phyloP scores from a whole-genome alignment of 768 basidiomycete genomes.

The Cytidiella melzeri region DNA sequence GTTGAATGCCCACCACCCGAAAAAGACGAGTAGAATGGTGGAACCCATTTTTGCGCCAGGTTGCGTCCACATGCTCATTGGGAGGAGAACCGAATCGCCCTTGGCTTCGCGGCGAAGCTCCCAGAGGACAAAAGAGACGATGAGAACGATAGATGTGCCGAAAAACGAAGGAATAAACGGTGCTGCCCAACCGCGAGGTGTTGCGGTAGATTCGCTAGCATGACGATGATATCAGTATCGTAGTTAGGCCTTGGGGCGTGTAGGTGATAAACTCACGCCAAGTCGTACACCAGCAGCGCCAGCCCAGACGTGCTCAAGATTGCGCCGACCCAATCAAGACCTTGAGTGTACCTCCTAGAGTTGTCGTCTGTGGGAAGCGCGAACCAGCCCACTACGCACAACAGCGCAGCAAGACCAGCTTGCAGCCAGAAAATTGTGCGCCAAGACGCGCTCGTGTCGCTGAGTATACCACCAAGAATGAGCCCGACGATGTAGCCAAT shows the following conservation, averaged over 20 bases:
- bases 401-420: slow-evolving; percentile 22
- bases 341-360: slow-evolving; percentile 20
- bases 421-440: slow-evolving; percentile 28
- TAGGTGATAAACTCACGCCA: slow-evolving; percentile 21
- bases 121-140: slow-evolving; percentile 24
- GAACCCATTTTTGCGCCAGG: slow-evolving; percentile 25
- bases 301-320: slow-evolving; percentile 25
- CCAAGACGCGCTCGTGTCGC: slow-evolving; percentile 22
- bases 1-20: slow-evolving; percentile 30
- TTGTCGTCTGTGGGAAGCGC: slow-evolving; percentile 11
- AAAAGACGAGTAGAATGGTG: slow-evolving; percentile 26
- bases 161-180: slow-evolving; percentile 28
- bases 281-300: slow-evolving; percentile 25
- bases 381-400: slow-evolving; percentile 20
- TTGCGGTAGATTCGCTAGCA: slow-evolving; percentile 21
- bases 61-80: slow-evolving; percentile 28
- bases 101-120: slow-evolving; percentile 26
- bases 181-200: slow-evolving; percentile 27
- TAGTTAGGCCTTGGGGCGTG: no score
- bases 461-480: slow-evolving; percentile 26
- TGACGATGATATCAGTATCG: no score
- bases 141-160: slow-evolving; percentile 22
- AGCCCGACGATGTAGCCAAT: slow-evolving; percentile 27
- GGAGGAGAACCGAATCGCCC: slow-evolving; percentile 25
- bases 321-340: slow-evolving; percentile 28